Evolutionary conservation across 2,329 filamentous ascomycete genomes (phyloP).

Genomic region (Colletotrichum kahawae): DNA sequence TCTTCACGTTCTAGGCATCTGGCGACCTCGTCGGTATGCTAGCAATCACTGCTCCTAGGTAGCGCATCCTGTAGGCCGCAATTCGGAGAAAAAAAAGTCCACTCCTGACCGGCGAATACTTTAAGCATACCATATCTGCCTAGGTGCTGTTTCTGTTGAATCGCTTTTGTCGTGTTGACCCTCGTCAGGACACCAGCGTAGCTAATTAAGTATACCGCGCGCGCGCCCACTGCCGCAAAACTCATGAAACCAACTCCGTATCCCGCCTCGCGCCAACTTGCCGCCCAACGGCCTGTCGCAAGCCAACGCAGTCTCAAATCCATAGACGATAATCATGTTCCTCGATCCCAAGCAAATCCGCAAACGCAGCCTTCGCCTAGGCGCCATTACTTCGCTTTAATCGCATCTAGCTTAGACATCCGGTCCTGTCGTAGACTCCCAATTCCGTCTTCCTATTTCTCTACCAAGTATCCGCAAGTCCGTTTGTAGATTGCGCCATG

Average conservation of each 20-base stretch:
- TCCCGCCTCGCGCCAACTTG: not conserved
- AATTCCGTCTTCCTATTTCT: not conserved
- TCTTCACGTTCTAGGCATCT: not conserved
- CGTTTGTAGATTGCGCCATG: constrained; percentile 12
- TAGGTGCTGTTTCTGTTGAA: not conserved
- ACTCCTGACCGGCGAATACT: not conserved
- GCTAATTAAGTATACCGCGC: not conserved
- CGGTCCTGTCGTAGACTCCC: not conserved
- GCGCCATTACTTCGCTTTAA: not conserved
- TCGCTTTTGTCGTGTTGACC: not conserved
- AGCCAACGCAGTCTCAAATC: not conserved
- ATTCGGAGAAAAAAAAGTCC: not conserved
- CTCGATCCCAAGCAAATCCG: not conserved
- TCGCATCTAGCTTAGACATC: not conserved
- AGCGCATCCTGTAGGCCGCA: not conserved
- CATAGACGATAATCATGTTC: not conserved
- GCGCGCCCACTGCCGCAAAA: not conserved
- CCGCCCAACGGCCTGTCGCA: not conserved
- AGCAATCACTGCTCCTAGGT: not conserved
- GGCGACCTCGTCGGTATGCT: not conserved
- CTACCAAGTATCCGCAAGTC: constrained; percentile 8
- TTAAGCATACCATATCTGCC: not conserved
- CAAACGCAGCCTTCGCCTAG: not conserved
- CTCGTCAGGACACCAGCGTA: not conserved
- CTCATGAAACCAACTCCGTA: not conserved